Evolutionary conservation across 495 filamentous ascomycete genomes (phyloP).

Genomic region (Elasticomyces elasticus): DNA sequence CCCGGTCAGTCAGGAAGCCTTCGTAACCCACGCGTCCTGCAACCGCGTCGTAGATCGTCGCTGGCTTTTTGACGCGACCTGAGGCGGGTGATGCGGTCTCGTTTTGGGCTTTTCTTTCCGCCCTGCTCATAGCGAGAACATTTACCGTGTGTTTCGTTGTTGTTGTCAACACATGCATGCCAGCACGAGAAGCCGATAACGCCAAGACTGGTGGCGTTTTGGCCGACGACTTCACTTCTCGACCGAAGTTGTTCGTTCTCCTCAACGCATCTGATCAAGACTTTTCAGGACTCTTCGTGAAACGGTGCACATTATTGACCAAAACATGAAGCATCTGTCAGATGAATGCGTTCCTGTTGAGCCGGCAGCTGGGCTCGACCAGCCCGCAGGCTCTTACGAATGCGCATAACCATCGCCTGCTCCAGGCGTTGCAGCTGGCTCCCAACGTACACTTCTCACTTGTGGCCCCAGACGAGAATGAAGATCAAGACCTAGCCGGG

Average conservation of each 20-base stretch:
- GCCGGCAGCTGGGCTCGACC: conserved; percentile 57
- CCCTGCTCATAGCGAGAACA: no score
- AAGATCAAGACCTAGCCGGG: not conserved
- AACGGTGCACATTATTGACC: not conserved
- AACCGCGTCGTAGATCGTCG: conserved; percentile 67
- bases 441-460: conserved; percentile 59
- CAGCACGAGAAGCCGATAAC: not conserved
- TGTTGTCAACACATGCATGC: not conserved
- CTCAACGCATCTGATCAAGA: not conserved
- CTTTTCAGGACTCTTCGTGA: not conserved
- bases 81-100: no score
- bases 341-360: conserved; percentile 74
- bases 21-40: conserved; percentile 47
- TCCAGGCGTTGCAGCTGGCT: conserved; percentile 50
- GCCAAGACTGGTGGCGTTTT: not conserved
- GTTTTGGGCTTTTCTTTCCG: no score
- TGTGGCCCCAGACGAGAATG: conserved; percentile 22
- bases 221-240: not conserved
- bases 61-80: not conserved
- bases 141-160: not conserved
- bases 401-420: conserved; percentile 50
- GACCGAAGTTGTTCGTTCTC: not conserved
- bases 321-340: conserved; percentile 27
- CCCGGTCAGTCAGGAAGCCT: conserved; percentile 21
- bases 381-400: conserved; percentile 51